Percentiles rank a stretch among this genome's conserved stretches.
Evolutionary conservation across 2,329 filamentous ascomycete genomes (phyloP).

Genomic region (Talaromyces albobiverticillius): DNA sequence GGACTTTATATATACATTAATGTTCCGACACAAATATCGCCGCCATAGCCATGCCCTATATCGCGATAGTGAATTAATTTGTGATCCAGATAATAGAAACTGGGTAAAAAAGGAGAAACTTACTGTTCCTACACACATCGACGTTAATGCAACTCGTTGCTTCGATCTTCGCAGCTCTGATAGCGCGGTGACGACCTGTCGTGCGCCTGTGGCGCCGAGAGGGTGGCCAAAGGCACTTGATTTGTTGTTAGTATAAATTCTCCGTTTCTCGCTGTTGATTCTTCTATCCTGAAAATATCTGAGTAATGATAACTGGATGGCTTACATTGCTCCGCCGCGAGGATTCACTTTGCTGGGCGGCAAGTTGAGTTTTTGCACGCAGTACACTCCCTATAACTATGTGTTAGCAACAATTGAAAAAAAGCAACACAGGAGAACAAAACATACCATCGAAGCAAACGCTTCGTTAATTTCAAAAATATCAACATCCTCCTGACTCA

Average conservation of each 20-base stretch:
- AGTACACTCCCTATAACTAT: constrained; percentile 71
- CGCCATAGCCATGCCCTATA: constrained; percentile 68
- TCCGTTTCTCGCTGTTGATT: constrained; percentile 4
- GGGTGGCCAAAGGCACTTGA: constrained; percentile 78
- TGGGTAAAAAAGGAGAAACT: constrained; percentile 42
- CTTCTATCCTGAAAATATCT: no score
- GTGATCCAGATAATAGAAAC: background rate
- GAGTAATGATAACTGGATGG: background rate
- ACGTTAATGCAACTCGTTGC: constrained; percentile 79
- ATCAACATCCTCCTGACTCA: constrained; percentile 50
- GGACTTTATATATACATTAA: constrained; percentile 15
- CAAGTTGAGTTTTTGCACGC: constrained; percentile 76
- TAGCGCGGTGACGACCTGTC: constrained; percentile 83
- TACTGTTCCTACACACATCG: constrained; percentile 89
- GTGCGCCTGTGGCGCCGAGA: constrained; percentile 82
- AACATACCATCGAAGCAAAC: constrained; percentile 63
- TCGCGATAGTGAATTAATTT: background rate
- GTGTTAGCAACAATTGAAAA: background rate
- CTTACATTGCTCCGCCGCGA: constrained; percentile 79
- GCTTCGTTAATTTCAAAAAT: constrained; percentile 70
- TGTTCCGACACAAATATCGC: constrained; percentile 91
- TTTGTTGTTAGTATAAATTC: no score
- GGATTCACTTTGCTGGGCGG: constrained; percentile 85
- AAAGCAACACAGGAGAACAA: background rate
- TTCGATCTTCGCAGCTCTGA: constrained; percentile 79